These are phyloP conservation scores for Populus hybrid DNA, from an alignment of 441 rosid species.

Conservation along the genomic window DNA sequence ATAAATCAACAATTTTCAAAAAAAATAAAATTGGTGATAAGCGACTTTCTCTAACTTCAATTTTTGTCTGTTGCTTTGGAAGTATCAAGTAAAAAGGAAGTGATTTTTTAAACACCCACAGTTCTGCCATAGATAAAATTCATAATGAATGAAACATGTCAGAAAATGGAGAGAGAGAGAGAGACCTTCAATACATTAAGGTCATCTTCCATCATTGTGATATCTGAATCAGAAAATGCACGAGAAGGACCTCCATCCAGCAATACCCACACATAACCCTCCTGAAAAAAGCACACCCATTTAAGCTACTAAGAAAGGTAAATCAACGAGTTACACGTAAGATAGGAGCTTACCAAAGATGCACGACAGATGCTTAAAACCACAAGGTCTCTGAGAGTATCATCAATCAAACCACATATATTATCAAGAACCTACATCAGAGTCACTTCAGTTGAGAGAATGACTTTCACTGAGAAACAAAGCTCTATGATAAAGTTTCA, in stretches of 20 bases:
- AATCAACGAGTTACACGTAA: constrained; percentile 2
- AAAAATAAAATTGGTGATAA: not conserved
- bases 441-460: constrained; percentile 25
- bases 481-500: not conserved
- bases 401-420: constrained; percentile 80
- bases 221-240: constrained; percentile 84
- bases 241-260: constrained; percentile 98
- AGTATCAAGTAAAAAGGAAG: not conserved
- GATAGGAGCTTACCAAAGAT: constrained; percentile 46
- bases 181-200: constrained; percentile 67
- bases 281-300: constrained; percentile 38
- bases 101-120: not conserved
- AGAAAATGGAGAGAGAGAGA: constrained; percentile 16
- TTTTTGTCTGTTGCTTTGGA: not conserved
- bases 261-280: constrained; percentile 77
- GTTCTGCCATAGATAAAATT: not conserved
- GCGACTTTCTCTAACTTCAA: not conserved
- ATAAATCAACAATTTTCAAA: not conserved
- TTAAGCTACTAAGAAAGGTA: constrained; percentile 10
- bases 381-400: constrained; percentile 71
- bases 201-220: constrained; percentile 82
- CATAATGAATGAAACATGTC: not conserved
- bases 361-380: constrained; percentile 80
- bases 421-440: constrained; percentile 69
- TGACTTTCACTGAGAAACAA: not conserved